Evolutionary conservation across 352 stramenopile species (phyloP), one percentile per base, ranked within the genome.

Genomic region (Heterotrichella gracilis): DNA sequence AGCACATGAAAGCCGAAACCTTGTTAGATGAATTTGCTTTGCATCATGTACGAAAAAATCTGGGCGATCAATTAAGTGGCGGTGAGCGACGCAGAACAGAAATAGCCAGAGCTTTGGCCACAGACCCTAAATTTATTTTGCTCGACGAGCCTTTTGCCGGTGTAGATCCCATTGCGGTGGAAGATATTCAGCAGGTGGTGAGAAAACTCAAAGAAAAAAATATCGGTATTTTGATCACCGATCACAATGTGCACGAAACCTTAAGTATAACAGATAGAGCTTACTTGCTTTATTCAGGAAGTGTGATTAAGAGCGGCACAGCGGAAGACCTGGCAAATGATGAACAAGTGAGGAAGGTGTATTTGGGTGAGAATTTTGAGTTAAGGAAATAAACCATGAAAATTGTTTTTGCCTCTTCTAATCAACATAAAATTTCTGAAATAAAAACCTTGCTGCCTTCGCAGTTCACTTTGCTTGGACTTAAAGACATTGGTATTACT

Each of bases 191-290:
- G n/a, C 9, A 53, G 9, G 32, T 53, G 9, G 32, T 53, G n/a
- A 53, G 32, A 53, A 53, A 53, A 53, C 32, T 53, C n/a, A 53
- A 53, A n/a, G 32, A 53, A 53, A 53, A 53, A 53, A 53, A 53
- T 53, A 53, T 53, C 9, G 32, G 32, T n/a, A 53, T 53, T 17
- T 53, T 53, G 32, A 53, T 53, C n/a, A 53, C 32, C 32, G 32
- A 53, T 53, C 32, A 53, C 32, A 53, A 53, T 53, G 32, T 53
- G 9, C 32, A 53, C 32, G 32, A 53, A 53, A 53, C 32, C 9
- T n/a, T 53, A n/a, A 53, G 32, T n/a, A 53, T 53, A 17, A 53
- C 32, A 9, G 32, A 53, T n/a, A 53, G 32, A n/a, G 32, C 32
- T 53, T 53, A 53, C 32, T n/a, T 53, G 32, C 32, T 53, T n/a